A percentile compares a stretch with the other conserved stretches of the same genome.
Conservation (phyloP, 2,329 filamentous ascomycete species). For the Dichotomopilus funicola region DNA sequence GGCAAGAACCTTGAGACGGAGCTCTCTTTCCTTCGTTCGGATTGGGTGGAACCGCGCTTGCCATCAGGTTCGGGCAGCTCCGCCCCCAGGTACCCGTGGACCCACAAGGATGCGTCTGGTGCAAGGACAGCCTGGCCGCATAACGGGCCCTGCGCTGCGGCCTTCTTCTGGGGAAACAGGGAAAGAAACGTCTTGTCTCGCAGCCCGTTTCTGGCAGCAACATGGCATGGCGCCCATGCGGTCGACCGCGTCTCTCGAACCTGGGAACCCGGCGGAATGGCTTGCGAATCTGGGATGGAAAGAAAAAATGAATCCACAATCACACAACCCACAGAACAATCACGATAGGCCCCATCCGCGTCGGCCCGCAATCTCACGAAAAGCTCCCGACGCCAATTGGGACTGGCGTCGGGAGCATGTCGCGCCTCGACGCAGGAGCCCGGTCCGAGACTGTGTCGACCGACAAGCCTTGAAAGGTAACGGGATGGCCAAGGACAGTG, state of each 20-base stretch:
- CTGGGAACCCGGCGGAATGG: not conserved
- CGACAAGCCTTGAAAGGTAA: too few species aligned
- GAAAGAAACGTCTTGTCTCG: not conserved
- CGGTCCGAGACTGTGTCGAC: not conserved
- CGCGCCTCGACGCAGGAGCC: not conserved
- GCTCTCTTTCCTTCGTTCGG: not conserved
- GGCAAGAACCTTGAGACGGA: not conserved
- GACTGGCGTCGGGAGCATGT: not conserved
- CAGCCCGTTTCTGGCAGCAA: constrained; percentile 11
- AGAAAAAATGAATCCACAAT: too few species aligned
- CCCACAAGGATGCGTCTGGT: constrained; percentile 13
- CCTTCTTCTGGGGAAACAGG: constrained; percentile 3
- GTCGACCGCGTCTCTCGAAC: not conserved
- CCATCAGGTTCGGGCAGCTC: constrained; percentile 12
- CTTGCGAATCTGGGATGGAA: too few species aligned
- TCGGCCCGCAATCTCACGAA: constrained; percentile 2
- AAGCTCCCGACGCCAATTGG: constrained; percentile 1
- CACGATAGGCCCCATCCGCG: not conserved
- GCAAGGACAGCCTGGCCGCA: constrained; percentile 15
- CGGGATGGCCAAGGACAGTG: too few species aligned
- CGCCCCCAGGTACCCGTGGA: constrained; percentile 5
- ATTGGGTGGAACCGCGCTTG: constrained; percentile 4
- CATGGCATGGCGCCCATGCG: constrained; percentile 2
- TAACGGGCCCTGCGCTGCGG: constrained; percentile 14
- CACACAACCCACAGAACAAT: not conserved